Base-by-base conservation (phyloP, 1,284 basidiomycete species). In the Moesziomyces globuligerus region DNA sequence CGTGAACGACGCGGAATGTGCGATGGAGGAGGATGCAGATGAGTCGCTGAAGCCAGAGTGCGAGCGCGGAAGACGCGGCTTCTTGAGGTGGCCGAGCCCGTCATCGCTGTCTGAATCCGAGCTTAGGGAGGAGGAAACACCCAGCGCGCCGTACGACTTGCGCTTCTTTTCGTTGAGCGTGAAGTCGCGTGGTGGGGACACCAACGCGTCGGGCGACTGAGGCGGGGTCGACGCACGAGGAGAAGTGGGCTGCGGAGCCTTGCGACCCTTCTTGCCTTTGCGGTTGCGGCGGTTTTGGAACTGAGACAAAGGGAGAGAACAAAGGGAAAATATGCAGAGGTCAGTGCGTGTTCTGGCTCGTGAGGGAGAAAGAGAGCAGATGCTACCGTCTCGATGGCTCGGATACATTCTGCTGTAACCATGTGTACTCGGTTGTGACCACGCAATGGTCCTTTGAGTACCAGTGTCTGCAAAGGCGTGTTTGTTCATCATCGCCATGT, bases 251-350 rank as follows among this genome's bases (percentile, higher is more conserved):
- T 17, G 36, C 1, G 39, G 26, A n/a, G 10, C 8, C n/a, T 43
- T 23, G n/a, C 18, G 9, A 3, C 13, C 28, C 24, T 48, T 59
- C 42, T 48, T 64, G n/a, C 38, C 51, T 37, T 74, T 67, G n/a
- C 72, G 69, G 37, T 75, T 76, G 32, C 75, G 65, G 6, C 72
- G 60, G 39, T 76, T 76, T 44, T 76, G 75, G 28, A 74, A 76
- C 75, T 75, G 60, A 44, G 38, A 41, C 2, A 25, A 23, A 23
- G 44, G 18, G 38, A 13, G 11, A 25, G 28, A 37, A 46, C 36
- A 20, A 36, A 43, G 26, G 32, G 32, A n/a, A 34, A 34, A 17
- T 34, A 17, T 0, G 11, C 15, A 17, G 17, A 2, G 15, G 32
- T 34, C 32, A 34, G 32, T 18, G n/a, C 37, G 21, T n/a, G 20